phyloP scores from a whole-genome alignment of 2,329 filamentous ascomycete genomes.

The Trichoderma guizhouense region DNA sequence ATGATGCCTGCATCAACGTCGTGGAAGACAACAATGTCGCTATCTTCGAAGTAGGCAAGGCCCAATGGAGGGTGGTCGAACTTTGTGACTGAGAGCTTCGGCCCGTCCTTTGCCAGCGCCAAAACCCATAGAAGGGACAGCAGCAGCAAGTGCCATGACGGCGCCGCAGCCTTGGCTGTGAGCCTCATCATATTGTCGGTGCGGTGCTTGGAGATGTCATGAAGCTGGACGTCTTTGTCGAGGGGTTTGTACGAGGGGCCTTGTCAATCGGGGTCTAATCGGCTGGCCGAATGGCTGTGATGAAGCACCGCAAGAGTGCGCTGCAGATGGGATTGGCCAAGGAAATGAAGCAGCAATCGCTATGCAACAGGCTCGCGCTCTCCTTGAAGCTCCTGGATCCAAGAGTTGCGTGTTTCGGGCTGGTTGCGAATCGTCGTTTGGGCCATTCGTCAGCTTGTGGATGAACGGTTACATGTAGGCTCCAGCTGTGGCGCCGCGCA shows the following conservation, averaged over 20 bases:
- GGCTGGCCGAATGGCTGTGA: not conserved
- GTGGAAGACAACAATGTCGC: slow-evolving; percentile 74
- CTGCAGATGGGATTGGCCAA: not conserved
- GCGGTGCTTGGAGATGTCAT: slow-evolving; percentile 38
- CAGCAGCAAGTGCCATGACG: slow-evolving; percentile 49
- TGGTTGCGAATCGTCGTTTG: slow-evolving; percentile 15
- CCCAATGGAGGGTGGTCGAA: slow-evolving; percentile 66
- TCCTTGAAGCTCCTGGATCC: not conserved
- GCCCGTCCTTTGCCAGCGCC: slow-evolving; percentile 57
- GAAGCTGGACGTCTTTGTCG: slow-evolving; percentile 31
- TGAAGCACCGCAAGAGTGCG: not conserved
- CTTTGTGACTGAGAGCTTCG: slow-evolving; percentile 60
- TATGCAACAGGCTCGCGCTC: not conserved
- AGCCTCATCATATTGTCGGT: slow-evolving; percentile 52
- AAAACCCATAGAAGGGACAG: slow-evolving; percentile 44
- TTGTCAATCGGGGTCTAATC: not conserved
- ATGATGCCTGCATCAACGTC: slow-evolving; percentile 63
- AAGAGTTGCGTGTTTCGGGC: slow-evolving; percentile 1
- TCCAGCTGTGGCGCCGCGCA: slow-evolving; percentile 15
- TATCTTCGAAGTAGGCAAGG: slow-evolving; percentile 89
- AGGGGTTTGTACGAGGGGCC: not conserved
- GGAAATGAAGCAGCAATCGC: not conserved
- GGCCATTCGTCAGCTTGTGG: slow-evolving; percentile 18
- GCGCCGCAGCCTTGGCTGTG: slow-evolving; percentile 45
- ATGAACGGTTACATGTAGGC: slow-evolving; percentile 10